Evolutionary conservation across 768 basidiomycete species (phyloP), one percentile per base, ranked within the genome.

Genomic region (Termitomyces sp.): DNA sequence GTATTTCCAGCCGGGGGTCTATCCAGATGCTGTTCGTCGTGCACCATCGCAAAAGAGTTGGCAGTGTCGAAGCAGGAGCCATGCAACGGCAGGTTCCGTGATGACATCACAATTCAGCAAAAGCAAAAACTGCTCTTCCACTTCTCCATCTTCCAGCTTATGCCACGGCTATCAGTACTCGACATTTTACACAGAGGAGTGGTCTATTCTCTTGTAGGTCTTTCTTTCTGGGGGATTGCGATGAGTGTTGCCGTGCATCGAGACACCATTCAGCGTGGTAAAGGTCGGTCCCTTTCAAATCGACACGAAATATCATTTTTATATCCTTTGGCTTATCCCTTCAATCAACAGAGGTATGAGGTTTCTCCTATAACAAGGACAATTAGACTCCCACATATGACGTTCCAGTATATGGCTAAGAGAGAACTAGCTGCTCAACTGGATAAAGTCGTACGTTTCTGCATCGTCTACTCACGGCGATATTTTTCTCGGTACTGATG

Each of bases 121-220:
- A 63, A 52, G 3, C 11, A 45, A 17, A 33, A 9, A 40, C 23
- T 30, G 23, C 26, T 30, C 40, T 12, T 35, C 35, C 11, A 23
- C 23, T 33, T 30, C 30, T 30, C 17, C 31, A 31, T 26, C 11
- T 43, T 31, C 30, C 21, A 23, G 12, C 40, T 5, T 21, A 67
- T 67, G 68, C 52, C 64, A 50, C 64, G 64, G 50, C 60, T 68
- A 35, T 63, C 75, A 12, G 45, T 80, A 15, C 58, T 75, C 53
- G 82, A 84, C 64, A 68, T 78, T 47, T 62, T 82, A 1, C 85
- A 87, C 52, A 71, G 83, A 63, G 76, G 77, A 4, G 67, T 83
- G n/a, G 78, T 83, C 17, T 77, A 77, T 59, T 75, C 80, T 17
- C 73, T 84, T 8, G 75, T 78, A 3, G 82, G 77, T 0, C 63